Conservation (phyloP, 1,284 basidiomycete genomes). For the Rhodotorula glutinis region DNA sequence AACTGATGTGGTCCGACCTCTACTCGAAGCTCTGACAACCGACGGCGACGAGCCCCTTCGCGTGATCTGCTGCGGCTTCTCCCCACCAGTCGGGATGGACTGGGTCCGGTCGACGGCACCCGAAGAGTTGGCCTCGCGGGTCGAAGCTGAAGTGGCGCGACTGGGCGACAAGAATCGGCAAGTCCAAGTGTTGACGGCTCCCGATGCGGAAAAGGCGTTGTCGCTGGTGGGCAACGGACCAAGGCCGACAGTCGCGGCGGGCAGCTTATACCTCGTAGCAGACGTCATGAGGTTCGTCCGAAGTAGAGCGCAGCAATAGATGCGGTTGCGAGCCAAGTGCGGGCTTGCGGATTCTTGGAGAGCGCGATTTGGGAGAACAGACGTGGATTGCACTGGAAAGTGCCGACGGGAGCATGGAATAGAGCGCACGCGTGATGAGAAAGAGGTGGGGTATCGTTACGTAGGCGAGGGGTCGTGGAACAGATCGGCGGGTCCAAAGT, state of each 20-base stretch:
- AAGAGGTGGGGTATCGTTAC: neutral
- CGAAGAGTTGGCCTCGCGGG: slow-evolving; percentile 50
- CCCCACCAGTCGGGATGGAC: slow-evolving; percentile 79
- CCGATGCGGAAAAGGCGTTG: slow-evolving; percentile 26
- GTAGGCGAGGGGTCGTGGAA: too few relatives aligned
- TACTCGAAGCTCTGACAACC: slow-evolving; percentile 63
- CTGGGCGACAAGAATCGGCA: neutral
- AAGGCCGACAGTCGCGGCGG: slow-evolving; percentile 68
- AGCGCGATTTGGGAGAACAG: too few relatives aligned
- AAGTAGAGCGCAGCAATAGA: neutral
- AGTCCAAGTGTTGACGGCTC: slow-evolving; percentile 46
- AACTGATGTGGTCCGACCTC: slow-evolving; percentile 64
- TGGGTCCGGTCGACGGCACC: slow-evolving; percentile 71
- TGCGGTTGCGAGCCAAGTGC: too few relatives aligned
- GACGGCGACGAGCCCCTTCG: neutral
- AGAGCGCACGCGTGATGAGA: neutral
- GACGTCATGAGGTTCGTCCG: slow-evolving; percentile 56
- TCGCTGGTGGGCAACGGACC: neutral
- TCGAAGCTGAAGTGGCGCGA: neutral
- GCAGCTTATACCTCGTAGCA: slow-evolving; percentile 84
- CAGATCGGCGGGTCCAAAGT: too few relatives aligned
- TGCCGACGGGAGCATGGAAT: neutral
- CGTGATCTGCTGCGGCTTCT: slow-evolving; percentile 49
- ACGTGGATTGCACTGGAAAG: too few relatives aligned
- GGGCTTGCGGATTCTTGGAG: too few relatives aligned